Percentiles rank a stretch among this genome's conserved stretches.
Conservation (phyloP, 2,329 filamentous ascomycete genomes). For the Sphaerostilbella broomeana region DNA sequence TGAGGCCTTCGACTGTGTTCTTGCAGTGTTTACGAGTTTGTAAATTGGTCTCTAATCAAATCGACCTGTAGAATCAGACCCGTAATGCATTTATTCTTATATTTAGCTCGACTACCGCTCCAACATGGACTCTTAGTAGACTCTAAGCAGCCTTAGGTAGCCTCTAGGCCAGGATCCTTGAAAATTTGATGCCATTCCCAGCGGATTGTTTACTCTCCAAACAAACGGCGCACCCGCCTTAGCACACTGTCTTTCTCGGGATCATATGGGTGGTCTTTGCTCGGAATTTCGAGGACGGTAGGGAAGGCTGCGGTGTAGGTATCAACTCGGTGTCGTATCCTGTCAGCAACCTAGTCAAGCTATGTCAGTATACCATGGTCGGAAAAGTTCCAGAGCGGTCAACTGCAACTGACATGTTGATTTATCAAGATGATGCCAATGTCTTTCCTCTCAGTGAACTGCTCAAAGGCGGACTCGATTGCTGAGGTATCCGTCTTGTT, state of each 20-base stretch:
- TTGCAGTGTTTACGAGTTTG: too few relatives aligned
- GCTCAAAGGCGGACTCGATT: conserved; percentile 86
- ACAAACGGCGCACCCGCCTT: conserved; percentile 66
- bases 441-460: conserved; percentile 86
- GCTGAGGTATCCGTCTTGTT: conserved; percentile 80
- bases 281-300: conserved; percentile 92
- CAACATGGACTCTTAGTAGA: too few relatives aligned
- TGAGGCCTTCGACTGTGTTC: too few relatives aligned
- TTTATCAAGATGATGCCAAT: conserved; percentile 97
- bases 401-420: conserved; percentile 66
- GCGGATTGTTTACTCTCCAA: conserved; percentile 53
- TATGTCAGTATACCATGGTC: conserved; percentile 16
- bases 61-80: too few relatives aligned
- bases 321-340: conserved; percentile 86
- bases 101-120: too few relatives aligned
- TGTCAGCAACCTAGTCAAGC: conserved; percentile 70
- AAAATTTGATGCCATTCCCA: too few relatives aligned
- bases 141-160: too few relatives aligned
- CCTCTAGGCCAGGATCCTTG: too few relatives aligned
- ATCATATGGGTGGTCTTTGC: conserved; percentile 98
- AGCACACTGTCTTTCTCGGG: conserved; percentile 98
- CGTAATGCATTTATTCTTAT: conserved; percentile 1
- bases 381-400: not conserved
- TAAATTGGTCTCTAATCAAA: too few relatives aligned
- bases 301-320: conserved; percentile 92